phyloP scores from a whole-genome alignment of 805 yeast species.

The Nakazawaea laoshanensis region DNA sequence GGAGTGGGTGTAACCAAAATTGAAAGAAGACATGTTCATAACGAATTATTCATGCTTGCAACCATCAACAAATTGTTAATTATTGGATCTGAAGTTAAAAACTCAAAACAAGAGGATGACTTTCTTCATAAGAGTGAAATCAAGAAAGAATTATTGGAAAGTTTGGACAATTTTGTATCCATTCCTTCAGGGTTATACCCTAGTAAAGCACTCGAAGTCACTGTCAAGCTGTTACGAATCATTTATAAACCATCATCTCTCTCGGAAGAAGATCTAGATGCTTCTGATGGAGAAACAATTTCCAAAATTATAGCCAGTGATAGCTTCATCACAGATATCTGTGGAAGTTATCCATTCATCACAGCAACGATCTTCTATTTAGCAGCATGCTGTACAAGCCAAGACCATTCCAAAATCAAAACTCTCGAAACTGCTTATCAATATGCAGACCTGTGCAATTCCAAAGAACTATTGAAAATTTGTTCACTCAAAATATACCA shows the following conservation, averaged over 20 bases:
- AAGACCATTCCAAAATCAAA: background rate
- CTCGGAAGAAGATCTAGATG: constrained; percentile 4
- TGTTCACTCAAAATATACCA: constrained; percentile 2
- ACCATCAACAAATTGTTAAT: constrained; percentile 22
- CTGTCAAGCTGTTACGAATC: constrained; percentile 2
- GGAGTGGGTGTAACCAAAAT: constrained; percentile 21
- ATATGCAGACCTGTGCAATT: constrained; percentile 4
- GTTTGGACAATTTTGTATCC: background rate
- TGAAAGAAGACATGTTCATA: constrained; percentile 15
- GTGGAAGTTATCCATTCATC: constrained; percentile 1
- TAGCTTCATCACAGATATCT: background rate
- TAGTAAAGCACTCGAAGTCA: background rate
- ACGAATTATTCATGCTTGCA: constrained; percentile 23
- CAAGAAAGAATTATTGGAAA: constrained; percentile 2
- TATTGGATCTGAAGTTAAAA: constrained; percentile 16
- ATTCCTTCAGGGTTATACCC: too few species aligned
- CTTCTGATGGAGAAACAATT: background rate
- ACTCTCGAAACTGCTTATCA: constrained; percentile 6
- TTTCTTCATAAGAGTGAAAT: background rate
- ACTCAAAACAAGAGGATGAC: constrained; percentile 8
- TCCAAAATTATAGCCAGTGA: constrained; percentile 2
- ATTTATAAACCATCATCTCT: constrained; percentile 4
- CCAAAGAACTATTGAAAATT: constrained; percentile 1
- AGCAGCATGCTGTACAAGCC: constrained; percentile 3
- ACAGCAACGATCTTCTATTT: constrained; percentile 4